Conservation (phyloP, 2,329 filamentous ascomycete species). For the Colletotrichum shisoi region DNA sequence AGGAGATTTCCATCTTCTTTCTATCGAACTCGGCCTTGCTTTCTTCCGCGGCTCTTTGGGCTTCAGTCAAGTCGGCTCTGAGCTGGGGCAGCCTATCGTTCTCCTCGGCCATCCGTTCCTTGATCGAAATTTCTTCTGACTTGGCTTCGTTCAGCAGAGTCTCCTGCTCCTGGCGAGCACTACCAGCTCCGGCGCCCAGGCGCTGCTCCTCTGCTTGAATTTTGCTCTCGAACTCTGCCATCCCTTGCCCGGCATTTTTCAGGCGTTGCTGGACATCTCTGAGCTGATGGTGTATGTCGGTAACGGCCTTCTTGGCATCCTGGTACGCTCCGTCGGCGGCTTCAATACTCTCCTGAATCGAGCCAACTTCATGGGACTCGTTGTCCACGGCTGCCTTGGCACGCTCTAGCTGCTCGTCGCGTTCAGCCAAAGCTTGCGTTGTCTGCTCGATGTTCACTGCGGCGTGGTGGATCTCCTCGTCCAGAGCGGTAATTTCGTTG, state of each 20-base stretch:
- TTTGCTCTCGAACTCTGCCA: conserved; percentile 55
- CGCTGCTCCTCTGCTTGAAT: conserved; percentile 66
- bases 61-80: conserved; percentile 12
- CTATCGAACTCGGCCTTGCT: conserved; percentile 16
- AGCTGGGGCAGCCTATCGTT: conserved; percentile 14
- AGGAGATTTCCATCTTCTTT: conserved; percentile 40
- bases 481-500: conserved; percentile 43
- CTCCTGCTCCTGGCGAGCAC: conserved; percentile 63
- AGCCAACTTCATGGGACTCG: conserved; percentile 16
- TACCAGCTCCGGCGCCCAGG: conserved; percentile 73
- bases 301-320: conserved; percentile 61
- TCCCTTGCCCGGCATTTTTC: conserved; percentile 59
- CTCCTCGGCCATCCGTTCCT: conserved; percentile 16
- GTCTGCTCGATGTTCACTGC: conserved; percentile 56
- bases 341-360: conserved; percentile 19
- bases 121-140: conserved; percentile 39
- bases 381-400: conserved; percentile 8
- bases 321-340: conserved; percentile 54
- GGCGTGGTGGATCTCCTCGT: conserved; percentile 49
- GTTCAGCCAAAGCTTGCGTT: conserved; percentile 49
- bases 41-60: conserved; percentile 8
- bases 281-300: conserved; percentile 66
- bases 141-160: conserved; percentile 41
- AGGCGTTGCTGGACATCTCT: conserved; percentile 68
- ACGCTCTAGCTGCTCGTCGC: conserved; percentile 30